phyloP scores from a whole-genome alignment of 2,329 filamentous ascomycete genomes.

The Biscogniauxia marginata region DNA sequence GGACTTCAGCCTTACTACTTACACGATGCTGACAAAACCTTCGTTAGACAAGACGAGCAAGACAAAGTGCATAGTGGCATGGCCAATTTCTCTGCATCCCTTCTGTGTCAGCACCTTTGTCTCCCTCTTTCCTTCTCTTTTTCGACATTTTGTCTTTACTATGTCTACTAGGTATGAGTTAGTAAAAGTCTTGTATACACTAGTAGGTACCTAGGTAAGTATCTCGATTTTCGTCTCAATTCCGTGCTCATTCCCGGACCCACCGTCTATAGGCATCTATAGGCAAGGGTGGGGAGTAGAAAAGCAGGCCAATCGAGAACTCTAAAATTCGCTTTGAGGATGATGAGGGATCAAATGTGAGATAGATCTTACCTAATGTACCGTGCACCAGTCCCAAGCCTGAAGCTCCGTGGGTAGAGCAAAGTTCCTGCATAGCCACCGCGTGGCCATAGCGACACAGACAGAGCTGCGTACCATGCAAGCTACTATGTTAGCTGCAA shows the following conservation, averaged over 20 bases:
- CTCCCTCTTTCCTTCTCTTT: too few relatives aligned
- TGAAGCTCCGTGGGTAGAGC: not conserved
- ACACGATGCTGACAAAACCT: not conserved
- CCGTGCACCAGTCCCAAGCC: not conserved
- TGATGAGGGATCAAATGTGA: not conserved
- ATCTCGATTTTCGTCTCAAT: not conserved
- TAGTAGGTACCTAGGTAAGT: too few relatives aligned
- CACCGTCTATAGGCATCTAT: not conserved
- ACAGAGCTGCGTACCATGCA: not conserved
- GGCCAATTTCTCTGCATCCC: not conserved
- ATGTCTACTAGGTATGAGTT: too few relatives aligned
- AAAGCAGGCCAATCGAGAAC: not conserved
- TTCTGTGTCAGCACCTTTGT: not conserved
- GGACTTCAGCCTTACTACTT: not conserved
- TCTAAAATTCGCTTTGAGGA: not conserved
- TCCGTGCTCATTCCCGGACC: not conserved
- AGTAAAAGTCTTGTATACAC: too few relatives aligned
- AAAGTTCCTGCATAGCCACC: not conserved
- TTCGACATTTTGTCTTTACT: too few relatives aligned
- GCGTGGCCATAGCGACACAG: not conserved
- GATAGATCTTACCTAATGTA: not conserved
- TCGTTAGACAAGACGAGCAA: not conserved
- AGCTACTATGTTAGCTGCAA: not conserved
- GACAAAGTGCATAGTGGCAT: not conserved
- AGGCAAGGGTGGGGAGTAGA: not conserved